phyloP scores from a whole-genome alignment of 2,329 filamentous ascomycete genomes.

The Aspergillus quadricinctus region DNA sequence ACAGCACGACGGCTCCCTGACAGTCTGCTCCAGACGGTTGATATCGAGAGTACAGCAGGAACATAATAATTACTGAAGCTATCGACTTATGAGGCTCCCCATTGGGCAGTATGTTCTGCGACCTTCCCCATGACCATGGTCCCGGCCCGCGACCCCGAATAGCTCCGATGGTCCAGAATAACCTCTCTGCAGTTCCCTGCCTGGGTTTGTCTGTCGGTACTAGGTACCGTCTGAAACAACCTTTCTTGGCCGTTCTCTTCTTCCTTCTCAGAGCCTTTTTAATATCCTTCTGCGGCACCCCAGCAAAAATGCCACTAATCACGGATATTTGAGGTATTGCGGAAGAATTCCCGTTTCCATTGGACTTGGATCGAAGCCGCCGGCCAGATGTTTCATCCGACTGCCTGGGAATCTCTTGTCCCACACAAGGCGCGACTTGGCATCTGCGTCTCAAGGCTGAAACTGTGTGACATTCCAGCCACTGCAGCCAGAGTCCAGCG shows the following conservation, averaged over 20 bases:
- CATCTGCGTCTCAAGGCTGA: slow-evolving; percentile 2
- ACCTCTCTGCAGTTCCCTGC: not conserved
- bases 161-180: not conserved
- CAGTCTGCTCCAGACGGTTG: too few relatives aligned
- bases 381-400: slow-evolving; percentile 12
- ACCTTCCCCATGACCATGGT: slow-evolving; percentile 9
- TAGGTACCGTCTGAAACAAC: not conserved
- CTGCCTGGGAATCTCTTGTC: slow-evolving; percentile 6
- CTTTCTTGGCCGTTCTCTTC: not conserved
- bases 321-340: not conserved
- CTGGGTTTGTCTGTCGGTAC: too few relatives aligned
- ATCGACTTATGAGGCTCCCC: not conserved
- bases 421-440: not conserved
- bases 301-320: not conserved
- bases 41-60: not conserved
- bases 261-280: not conserved
- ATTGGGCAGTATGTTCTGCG: not conserved
- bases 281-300: not conserved
- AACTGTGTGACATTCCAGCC: slow-evolving; percentile 5
- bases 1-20: not conserved
- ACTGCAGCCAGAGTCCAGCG: not conserved
- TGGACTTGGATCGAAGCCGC: not conserved
- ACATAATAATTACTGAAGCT: not conserved
- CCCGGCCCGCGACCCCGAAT: slow-evolving; percentile 9
- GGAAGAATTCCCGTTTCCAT: not conserved